Base-by-base conservation (phyloP, 1,284 basidiomycete species). In the Rhodotorula mucilaginosa region DNA sequence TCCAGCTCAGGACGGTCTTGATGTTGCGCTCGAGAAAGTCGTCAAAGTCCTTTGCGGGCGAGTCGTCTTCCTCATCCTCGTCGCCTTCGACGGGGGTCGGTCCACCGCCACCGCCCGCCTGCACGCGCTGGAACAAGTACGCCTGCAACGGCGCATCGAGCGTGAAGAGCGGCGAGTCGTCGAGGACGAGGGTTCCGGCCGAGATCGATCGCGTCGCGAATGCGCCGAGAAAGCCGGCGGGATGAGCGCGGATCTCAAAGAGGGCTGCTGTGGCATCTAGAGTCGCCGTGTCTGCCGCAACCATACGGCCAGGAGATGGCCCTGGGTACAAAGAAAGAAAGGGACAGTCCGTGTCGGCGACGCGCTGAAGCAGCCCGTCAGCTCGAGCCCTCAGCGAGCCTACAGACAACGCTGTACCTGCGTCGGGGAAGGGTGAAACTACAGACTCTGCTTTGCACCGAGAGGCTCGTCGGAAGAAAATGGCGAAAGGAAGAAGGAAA, bases 121-220 rank as follows among this genome's bases (percentile, higher is more conserved):
- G 70, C 0, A 56, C 65, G n/a, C 71, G 64, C 46, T 61, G 54
- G 65, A 71, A 75, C 47, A 75, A 64, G 60, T 68, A 75, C 46
- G 67, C 31, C 21, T 76, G 71, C 2, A 72, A 47, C 2, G 70
- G 71, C 1, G 75, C 76, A 46, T 66, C 75, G 63, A 78, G 67
- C 29, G 65, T 64, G 57, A 78, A 78, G 23, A 78, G 66, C n/a
- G 77, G 76, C 46, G 58, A 13, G 58, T 78, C 77, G 67, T 66
- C 58, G 47, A 78, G 67, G 31, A 78, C 74, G 58, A 74, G 68
- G 2, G 61, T 56, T 1, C 77, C 76, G 19, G 60, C 61, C 1
- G 58, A 47, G 61, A 77, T 78, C 34, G 31, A 16, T 13, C n/a
- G 21, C 3, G 48, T 29, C 0, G 74, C 69, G 61, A 77, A 71